Evolutionary conservation across 2,329 filamentous ascomycete species (phyloP).

Genomic region (Myriosclerotinia curreyana): DNA sequence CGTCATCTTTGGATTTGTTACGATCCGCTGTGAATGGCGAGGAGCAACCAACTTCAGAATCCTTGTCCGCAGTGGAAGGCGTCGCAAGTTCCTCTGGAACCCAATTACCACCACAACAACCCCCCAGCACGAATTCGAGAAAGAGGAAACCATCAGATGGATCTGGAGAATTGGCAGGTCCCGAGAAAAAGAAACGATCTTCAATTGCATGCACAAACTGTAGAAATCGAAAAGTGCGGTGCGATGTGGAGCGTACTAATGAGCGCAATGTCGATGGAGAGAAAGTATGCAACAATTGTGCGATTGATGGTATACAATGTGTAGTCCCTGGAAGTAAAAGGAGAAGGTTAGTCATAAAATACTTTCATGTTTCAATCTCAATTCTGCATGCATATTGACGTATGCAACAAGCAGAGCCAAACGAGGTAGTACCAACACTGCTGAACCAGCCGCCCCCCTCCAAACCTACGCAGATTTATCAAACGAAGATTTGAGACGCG

Average conservation of each 20-base stretch:
- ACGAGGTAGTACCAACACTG: neutral
- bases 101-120: neutral
- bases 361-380: neutral
- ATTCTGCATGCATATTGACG: neutral
- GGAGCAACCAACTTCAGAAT: constrained; percentile 4
- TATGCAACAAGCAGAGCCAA: constrained; percentile 2
- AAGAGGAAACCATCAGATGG: constrained; percentile 32
- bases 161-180: constrained; percentile 32
- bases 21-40: constrained; percentile 9
- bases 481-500: constrained; percentile 27
- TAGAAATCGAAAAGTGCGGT: constrained; percentile 84
- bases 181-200: constrained; percentile 81
- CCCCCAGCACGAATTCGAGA: constrained; percentile 24
- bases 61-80: neutral
- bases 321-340: constrained; percentile 61
- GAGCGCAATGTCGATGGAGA: constrained; percentile 34
- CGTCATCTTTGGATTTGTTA: constrained; percentile 21
- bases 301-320: constrained; percentile 48
- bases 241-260: constrained; percentile 80
- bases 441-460: neutral
- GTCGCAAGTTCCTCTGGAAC: neutral
- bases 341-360: constrained; percentile 50
- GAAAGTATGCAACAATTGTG: constrained; percentile 38
- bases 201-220: constrained; percentile 89
- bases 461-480: constrained; percentile 22